Base-by-base conservation (phyloP, 2,329 filamentous ascomycete species). In the Phaeosphaeriaceae sp. region DNA sequence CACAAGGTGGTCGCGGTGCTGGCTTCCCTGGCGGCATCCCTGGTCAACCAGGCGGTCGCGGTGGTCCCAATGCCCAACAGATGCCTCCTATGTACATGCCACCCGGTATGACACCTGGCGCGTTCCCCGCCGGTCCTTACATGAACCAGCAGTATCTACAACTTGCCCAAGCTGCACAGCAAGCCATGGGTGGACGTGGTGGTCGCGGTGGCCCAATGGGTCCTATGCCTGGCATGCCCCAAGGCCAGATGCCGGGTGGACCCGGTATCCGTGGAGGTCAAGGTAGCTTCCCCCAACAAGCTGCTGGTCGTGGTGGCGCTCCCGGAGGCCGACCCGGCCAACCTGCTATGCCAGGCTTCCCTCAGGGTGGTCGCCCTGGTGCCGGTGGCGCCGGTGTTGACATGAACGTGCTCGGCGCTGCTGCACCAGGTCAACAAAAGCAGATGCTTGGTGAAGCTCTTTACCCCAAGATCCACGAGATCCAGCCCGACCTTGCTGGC, bases 391-490 rank as follows among this genome's bases (percentile, higher is more conserved):
- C 63, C 41, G 78, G 79, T 56, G 66, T 84, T 57, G 81, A 79
- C 67, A 66, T 84, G 56, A 71, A 74, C 60, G 74, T 76, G 56
- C 77, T 87, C 55, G 76, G 76, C 57, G 66, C 77, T 48, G 78
- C 80, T 58, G 81, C 83, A 37, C 79, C 83, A 29, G 82, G 83
- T 40, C 90, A 96, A 80, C 94, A 97, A 83, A 99, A 99, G 87
- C 94, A 99, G 83, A 90, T 97, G 77, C 87, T 99, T 46, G 94
- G 94, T 75, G 94, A 99, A 81, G 87, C 91, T 65, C 89, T 99
- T 67, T 99, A 97, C 84, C 94, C 94, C 73, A 99, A 97, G 88
- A 97, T 99, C 70, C 87, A 92, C 76, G 86, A 85, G 63, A 87
- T 96, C 78, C 94, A 99, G 81, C 89, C 92, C 52, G 92, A 97